Evolutionary conservation across 2,329 filamentous ascomycete species (phyloP).

Genomic region (Aspergillus sp.): DNA sequence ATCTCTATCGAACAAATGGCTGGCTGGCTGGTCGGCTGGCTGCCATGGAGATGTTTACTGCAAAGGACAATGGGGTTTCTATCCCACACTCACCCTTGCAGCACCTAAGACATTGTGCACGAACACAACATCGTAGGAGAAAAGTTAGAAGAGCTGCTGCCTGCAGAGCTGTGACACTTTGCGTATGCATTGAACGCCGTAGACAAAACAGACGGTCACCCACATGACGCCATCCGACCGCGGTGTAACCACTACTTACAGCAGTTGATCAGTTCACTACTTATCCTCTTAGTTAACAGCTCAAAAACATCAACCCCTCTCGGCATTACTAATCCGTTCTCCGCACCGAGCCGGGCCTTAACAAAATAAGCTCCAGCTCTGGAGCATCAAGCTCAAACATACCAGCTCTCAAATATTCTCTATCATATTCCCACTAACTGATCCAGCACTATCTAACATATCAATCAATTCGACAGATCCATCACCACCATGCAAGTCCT

Average conservation of each 20-base stretch:
- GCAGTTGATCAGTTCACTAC: too few species aligned
- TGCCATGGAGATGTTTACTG: slow-evolving; percentile 3
- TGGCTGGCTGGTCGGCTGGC: background rate
- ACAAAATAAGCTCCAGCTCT: background rate
- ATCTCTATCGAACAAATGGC: background rate
- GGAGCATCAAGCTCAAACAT: background rate
- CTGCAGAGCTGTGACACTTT: background rate
- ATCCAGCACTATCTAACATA: background rate
- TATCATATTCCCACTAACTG: background rate
- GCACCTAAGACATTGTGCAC: slow-evolving; percentile 1
- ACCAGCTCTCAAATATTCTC: background rate
- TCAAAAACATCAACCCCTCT: background rate
- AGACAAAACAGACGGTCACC: background rate
- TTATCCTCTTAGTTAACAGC: background rate
- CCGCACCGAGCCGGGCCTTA: background rate
- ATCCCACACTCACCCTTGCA: background rate
- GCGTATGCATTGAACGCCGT: background rate
- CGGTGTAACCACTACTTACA: background rate
- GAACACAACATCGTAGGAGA: background rate
- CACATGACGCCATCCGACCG: background rate
- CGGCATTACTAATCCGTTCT: slow-evolving; percentile 2
- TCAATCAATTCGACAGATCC: background rate
- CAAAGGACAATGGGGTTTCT: background rate
- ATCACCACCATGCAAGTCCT: slow-evolving; percentile 56
- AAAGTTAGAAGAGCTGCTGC: background rate